Percentiles rank a stretch among this genome's conserved stretches.
Evolutionary conservation across 78 protist genomes (phyloP).

Genomic region (Isochrysis galbana): DNA sequence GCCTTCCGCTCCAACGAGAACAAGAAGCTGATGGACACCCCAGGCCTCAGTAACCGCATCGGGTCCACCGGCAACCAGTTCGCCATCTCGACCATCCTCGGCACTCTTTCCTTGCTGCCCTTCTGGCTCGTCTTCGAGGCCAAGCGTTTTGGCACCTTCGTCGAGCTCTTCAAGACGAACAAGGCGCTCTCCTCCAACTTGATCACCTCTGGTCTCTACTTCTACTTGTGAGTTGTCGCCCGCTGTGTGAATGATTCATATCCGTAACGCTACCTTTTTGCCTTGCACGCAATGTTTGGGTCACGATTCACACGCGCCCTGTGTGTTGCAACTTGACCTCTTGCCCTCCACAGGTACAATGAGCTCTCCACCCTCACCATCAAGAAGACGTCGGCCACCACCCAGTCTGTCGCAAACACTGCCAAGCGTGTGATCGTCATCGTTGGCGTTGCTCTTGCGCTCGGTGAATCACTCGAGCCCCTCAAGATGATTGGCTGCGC

Average conservation of each 20-base stretch:
- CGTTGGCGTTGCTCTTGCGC: conserved; percentile 50
- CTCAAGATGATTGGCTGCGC: conserved; percentile 49
- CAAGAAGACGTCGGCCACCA: conserved; percentile 50
- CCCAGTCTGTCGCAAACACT: conserved; percentile 56
- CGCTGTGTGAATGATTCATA: too few relatives aligned
- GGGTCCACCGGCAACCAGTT: conserved; percentile 49
- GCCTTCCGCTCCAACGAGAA: conserved; percentile 52
- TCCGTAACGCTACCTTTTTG: too few relatives aligned
- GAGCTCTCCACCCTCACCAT: conserved; percentile 47
- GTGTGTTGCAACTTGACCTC: too few relatives aligned
- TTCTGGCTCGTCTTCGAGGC: not conserved
- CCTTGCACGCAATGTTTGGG: too few relatives aligned
- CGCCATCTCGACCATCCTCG: conserved; percentile 44
- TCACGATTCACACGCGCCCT: too few relatives aligned
- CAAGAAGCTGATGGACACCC: conserved; percentile 42
- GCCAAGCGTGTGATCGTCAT: conserved; percentile 58
- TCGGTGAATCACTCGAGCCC: conserved; percentile 32
- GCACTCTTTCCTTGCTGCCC: conserved; percentile 25
- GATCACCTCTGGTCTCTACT: conserved; percentile 30
- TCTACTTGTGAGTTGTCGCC: not conserved
- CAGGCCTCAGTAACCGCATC: conserved; percentile 34
- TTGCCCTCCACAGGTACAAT: conserved; percentile 44
- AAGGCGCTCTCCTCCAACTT: not conserved
- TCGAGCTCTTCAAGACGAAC: not conserved
- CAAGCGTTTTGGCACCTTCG: not conserved